phyloP scores from a whole-genome alignment of 495 filamentous ascomycete genomes.

The Glutinoglossum americanum region DNA sequence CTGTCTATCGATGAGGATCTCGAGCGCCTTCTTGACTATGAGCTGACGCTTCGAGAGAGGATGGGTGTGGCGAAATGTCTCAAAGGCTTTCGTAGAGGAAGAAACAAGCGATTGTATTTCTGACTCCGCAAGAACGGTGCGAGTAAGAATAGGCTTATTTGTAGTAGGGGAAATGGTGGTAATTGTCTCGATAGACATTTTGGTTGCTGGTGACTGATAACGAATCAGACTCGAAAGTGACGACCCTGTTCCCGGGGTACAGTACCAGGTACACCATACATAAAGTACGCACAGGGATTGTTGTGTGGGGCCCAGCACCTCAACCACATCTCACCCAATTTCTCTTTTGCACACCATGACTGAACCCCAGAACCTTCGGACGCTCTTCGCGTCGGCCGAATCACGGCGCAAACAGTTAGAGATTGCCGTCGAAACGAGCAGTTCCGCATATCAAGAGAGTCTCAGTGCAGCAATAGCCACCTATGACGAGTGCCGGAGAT shows the following conservation, averaged over 20 bases:
- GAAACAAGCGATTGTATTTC: constrained; percentile 45
- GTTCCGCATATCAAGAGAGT: constrained; percentile 39
- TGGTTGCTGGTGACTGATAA: neutral
- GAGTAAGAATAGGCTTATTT: constrained; percentile 50
- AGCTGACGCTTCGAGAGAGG: constrained; percentile 44
- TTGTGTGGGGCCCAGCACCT: neutral
- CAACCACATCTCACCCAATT: neutral
- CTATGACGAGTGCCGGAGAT: constrained; percentile 49
- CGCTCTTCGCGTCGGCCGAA: constrained; percentile 35
- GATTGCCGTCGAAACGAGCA: constrained; percentile 25
- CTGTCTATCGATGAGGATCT: constrained; percentile 39
- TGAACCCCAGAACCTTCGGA: constrained; percentile 36
- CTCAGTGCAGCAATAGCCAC: constrained; percentile 40
- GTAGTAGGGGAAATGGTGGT: constrained; percentile 81
- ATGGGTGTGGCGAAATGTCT: constrained; percentile 35
- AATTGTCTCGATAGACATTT: constrained; percentile 34
- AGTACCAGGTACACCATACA: neutral
- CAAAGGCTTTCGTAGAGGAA: constrained; percentile 47
- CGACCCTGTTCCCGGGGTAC: neutral
- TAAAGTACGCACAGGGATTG: neutral
- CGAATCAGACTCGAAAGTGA: neutral
- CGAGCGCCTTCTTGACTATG: constrained; percentile 55
- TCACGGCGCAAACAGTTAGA: constrained; percentile 28
- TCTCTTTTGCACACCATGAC: constrained; percentile 28
- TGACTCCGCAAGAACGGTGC: constrained; percentile 41